Percentiles rank a stretch among this genome's conserved stretches.
Evolutionary conservation across 2,329 filamentous ascomycete genomes (phyloP).

Genomic region (Ophioceras dolichostomum): DNA sequence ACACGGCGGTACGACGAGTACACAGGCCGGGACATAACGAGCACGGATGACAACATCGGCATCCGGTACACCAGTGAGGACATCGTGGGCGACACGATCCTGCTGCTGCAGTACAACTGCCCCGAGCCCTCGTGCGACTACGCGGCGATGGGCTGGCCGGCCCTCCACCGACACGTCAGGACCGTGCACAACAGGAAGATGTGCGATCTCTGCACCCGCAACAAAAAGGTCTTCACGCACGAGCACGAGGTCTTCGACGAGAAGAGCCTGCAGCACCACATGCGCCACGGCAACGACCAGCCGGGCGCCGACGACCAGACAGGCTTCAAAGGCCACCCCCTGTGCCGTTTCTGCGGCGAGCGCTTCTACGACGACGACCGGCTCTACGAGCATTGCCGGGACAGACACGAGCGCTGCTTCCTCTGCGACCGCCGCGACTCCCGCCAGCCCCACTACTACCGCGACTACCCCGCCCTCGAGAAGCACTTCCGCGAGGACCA

Average conservation of each 20-base stretch:
- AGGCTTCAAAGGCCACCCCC: constrained; percentile 89
- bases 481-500: constrained; percentile 81
- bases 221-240: constrained; percentile 98
- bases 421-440: constrained; percentile 68
- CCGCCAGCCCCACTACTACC: constrained; percentile 76
- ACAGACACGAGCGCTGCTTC: constrained; percentile 91
- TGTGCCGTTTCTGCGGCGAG: constrained; percentile 84
- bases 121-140: constrained; percentile 71
- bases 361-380: constrained; percentile 96
- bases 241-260: constrained; percentile 87
- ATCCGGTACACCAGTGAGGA: constrained; percentile 83
- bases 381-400: constrained; percentile 82
- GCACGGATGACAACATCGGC: constrained; percentile 72
- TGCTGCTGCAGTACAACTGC: constrained; percentile 89
- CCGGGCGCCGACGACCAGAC: constrained; percentile 86
- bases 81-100: constrained; percentile 80
- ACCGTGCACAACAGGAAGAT: constrained; percentile 74
- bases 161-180: constrained; percentile 64
- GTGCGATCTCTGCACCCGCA: constrained; percentile 80
- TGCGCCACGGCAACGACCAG: constrained; percentile 80
- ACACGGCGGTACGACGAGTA: constrained; percentile 83
- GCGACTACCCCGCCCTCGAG: constrained; percentile 78
- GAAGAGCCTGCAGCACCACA: constrained; percentile 72
- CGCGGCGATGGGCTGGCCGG: constrained; percentile 56
- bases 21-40: constrained; percentile 56